phyloP scores from a whole-genome alignment of 2,329 filamentous ascomycete species.

The Blastomyces parvus region DNA sequence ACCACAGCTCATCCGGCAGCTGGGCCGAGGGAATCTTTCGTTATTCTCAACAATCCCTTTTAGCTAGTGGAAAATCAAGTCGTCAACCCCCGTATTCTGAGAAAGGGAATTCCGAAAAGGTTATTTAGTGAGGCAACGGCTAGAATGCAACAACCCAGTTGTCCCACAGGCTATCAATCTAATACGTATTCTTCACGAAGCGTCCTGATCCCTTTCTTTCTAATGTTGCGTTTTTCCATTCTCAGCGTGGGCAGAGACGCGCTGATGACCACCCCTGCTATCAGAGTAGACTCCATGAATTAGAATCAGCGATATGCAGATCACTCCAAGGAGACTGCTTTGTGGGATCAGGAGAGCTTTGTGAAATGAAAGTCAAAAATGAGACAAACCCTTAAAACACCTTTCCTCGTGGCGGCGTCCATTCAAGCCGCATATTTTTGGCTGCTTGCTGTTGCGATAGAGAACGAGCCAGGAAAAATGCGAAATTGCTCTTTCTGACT shows the following conservation, averaged over 20 bases:
- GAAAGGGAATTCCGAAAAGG: neutral
- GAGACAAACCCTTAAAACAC: neutral
- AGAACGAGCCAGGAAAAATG: neutral
- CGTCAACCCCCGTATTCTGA: neutral
- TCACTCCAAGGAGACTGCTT: neutral
- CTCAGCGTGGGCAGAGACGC: neutral
- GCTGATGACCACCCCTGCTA: neutral
- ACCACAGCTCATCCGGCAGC: neutral
- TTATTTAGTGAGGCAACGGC: neutral
- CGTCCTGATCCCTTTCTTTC: neutral
- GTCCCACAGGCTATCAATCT: neutral
- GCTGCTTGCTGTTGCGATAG: neutral
- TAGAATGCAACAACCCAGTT: neutral
- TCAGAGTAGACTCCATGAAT: neutral
- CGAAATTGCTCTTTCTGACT: neutral
- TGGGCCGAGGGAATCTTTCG: neutral
- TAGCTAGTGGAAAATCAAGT: neutral
- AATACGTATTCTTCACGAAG: neutral
- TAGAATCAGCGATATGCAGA: neutral
- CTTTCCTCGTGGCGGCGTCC: neutral
- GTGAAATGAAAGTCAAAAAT: neutral
- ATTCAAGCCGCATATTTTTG: neutral
- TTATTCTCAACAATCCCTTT: neutral
- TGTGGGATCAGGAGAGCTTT: neutral
- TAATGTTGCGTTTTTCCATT: neutral